Base-by-base conservation (phyloP, 2,329 filamentous ascomycete genomes). In the Phoma sp. region DNA sequence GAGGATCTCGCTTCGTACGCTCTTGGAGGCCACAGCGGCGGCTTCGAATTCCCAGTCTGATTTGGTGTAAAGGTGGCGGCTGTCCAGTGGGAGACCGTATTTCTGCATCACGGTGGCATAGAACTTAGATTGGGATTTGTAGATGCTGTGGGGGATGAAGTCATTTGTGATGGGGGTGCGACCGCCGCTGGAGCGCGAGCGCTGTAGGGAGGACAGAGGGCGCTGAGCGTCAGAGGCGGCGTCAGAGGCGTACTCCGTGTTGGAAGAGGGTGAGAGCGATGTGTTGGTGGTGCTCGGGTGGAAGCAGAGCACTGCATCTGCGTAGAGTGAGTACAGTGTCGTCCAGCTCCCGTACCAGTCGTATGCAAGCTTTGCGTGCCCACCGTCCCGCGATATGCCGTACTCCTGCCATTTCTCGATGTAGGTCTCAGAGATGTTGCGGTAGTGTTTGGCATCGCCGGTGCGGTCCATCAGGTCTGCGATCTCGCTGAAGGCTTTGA, bases 1-100 rank as follows among this genome's bases (percentile, higher is more conserved):
- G 32, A 95, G 77, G 45, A 96, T 91, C 70, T 89, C 85, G 2
- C 82, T 80, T 48, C 91, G 83, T 1, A 89, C 89, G 53, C 81
- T 77, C 69, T 84, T 83, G 62, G 86, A 86, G 4, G 90, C 85
- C 4, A 96, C 88, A 1, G 91, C 89, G 41, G 91, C 91, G 0
- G 90, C 89, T 73, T 95, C 93, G 72, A 96, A 92, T 65, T 95
- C 88, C 91, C 91, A 96, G 75, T 96, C 91, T 27, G 88, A 91
- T 77, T 96, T 96, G 30, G 90, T 89, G 74, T 95, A 95, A 3
- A 93, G 74, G 73, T 95, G 90, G 38, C 91, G 85, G 62, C 84
- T 89, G 74, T 96, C 91, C 7, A 96, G 83, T 0, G 91, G 91
- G 3, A 96, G 77, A 1, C 91, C 91, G 72, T 93, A 96, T 65